phyloP scores from a whole-genome alignment of 208 protist species.

The Leishmania tropica region DNA sequence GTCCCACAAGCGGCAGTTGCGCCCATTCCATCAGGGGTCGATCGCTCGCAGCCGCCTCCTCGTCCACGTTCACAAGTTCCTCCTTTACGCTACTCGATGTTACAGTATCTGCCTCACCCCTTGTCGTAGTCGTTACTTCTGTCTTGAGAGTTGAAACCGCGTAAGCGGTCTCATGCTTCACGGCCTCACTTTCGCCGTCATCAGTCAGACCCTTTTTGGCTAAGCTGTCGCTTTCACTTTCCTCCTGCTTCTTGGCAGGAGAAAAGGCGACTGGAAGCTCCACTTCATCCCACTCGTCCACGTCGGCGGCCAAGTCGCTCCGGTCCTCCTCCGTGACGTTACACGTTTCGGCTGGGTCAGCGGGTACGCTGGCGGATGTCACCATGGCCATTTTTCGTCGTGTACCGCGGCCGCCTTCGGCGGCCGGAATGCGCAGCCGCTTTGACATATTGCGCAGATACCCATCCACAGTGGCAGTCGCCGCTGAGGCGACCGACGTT shows the following conservation, averaged over 20 bases:
- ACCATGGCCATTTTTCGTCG: slow-evolving; percentile 84
- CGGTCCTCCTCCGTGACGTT: not conserved
- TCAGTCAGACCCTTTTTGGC: slow-evolving; percentile 6
- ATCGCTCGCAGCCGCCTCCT: not conserved
- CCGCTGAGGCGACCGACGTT: slow-evolving; percentile 58
- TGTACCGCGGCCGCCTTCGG: slow-evolving; percentile 80
- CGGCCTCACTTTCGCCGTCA: not conserved
- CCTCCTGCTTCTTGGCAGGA: slow-evolving; percentile 36
- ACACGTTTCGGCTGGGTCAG: not conserved
- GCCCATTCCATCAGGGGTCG: slow-evolving; percentile 44
- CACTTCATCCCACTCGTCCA: slow-evolving; percentile 91
- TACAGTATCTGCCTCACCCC: not conserved
- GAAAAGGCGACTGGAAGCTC: slow-evolving; percentile 36
- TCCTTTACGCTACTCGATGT: slow-evolving; percentile 24
- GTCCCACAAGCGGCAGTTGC: slow-evolving; percentile 57
- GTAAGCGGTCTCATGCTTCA: slow-evolving; percentile 18
- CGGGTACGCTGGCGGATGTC: slow-evolving; percentile 44
- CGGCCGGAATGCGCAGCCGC: slow-evolving; percentile 69
- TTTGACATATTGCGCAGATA: slow-evolving; percentile 85
- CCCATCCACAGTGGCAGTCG: slow-evolving; percentile 77
- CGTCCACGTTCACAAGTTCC: slow-evolving; percentile 28
- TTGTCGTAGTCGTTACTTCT: slow-evolving; percentile 6
- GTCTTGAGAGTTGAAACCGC: not conserved
- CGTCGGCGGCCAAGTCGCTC: slow-evolving; percentile 34
- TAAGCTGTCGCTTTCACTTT: slow-evolving; percentile 5